Conservation (phyloP, 768 basidiomycete species). For the Mrakia hoshinonis region DNA sequence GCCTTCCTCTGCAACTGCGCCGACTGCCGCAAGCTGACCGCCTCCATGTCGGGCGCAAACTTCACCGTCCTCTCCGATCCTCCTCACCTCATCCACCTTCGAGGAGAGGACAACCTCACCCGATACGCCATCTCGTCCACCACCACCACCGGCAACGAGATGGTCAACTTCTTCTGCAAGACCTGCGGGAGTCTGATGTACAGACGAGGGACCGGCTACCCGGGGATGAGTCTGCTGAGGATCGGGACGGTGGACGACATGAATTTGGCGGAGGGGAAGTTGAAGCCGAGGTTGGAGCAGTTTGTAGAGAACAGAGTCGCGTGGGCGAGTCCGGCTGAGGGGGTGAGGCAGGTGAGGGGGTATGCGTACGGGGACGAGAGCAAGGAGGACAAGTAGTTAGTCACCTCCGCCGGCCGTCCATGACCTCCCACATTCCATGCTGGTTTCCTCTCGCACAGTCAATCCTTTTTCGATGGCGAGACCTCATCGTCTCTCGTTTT, state of each 20-base stretch:
- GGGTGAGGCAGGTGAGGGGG: constrained; percentile 10
- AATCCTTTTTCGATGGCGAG: no score
- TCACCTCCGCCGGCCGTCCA: no score
- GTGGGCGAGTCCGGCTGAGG: not conserved
- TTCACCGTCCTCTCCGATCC: constrained; percentile 32
- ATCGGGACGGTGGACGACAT: constrained; percentile 32
- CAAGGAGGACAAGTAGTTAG: no score
- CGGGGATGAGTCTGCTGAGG: constrained; percentile 32
- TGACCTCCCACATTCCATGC: no score
- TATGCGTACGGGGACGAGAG: not conserved
- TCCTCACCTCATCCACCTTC: no score
- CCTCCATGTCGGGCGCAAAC: constrained; percentile 36
- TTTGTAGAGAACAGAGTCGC: not conserved
- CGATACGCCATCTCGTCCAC: constrained; percentile 29
- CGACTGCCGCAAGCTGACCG: constrained; percentile 37
- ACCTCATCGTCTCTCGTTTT: no score
- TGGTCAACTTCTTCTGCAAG: constrained; percentile 37
- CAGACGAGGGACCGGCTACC: constrained; percentile 26
- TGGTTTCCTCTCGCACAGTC: no score
- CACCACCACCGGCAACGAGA: constrained; percentile 28
- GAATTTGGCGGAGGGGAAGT: not conserved
- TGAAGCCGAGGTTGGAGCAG: constrained; percentile 7
- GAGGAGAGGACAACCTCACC: no score
- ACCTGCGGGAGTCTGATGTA: constrained; percentile 37
- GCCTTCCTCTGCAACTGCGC: constrained; percentile 36